These are phyloP conservation scores for Barnettozyma hawaiiensis DNA, from an alignment of 1,139 yeast genomes.

Conservation along the genomic window DNA sequence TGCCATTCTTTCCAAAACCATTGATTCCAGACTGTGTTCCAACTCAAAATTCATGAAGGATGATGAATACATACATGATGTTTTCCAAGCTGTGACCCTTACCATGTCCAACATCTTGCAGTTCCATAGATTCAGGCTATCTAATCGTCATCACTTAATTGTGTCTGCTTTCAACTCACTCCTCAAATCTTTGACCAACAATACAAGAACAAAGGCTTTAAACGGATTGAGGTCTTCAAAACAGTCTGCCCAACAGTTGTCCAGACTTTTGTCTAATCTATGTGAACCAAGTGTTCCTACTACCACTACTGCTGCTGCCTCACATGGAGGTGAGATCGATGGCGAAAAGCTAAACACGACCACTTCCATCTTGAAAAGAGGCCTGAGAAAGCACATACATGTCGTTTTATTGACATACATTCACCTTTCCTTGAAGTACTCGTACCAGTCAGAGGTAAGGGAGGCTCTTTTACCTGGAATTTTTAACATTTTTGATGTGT, in stretches of 20 bases:
- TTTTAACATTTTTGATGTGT: constrained; percentile 59
- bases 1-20: constrained; percentile 31
- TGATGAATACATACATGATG: constrained; percentile 28
- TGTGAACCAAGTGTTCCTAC: constrained; percentile 65
- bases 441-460: constrained; percentile 44
- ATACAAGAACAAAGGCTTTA: constrained; percentile 3
- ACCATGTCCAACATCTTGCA: constrained; percentile 51
- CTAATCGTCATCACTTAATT: constrained; percentile 68
- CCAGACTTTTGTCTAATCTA: constrained; percentile 58
- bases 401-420: constrained; percentile 55
- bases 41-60: constrained; percentile 6
- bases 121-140: constrained; percentile 63
- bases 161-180: constrained; percentile 43
- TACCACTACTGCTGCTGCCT: no score
- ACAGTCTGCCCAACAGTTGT: constrained; percentile 39
- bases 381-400: constrained; percentile 59
- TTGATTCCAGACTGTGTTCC: constrained; percentile 16
- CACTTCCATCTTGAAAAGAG: constrained; percentile 48
- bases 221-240: constrained; percentile 25
- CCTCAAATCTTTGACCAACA: constrained; percentile 40
- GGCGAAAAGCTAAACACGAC: constrained; percentile 46
- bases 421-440: constrained; percentile 43
- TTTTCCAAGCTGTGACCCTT: constrained; percentile 38
- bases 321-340: constrained; percentile 12
- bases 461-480: constrained; percentile 53